Evolutionary conservation across 495 filamentous ascomycete species (phyloP).

Genomic region (Cercophora scortea): DNA sequence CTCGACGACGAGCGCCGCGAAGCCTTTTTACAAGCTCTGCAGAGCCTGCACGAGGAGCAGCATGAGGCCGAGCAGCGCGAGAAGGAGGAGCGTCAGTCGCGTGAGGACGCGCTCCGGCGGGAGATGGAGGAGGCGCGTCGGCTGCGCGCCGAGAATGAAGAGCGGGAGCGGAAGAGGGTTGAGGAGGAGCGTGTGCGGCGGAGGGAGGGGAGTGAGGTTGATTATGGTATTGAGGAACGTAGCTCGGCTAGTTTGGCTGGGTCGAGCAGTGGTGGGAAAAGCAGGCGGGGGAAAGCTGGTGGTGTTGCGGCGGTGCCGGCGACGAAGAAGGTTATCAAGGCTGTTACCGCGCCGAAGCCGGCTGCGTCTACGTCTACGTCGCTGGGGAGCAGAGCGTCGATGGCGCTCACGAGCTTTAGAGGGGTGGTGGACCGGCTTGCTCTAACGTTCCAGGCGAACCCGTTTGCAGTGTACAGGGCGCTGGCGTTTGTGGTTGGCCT

Average conservation of each 20-base stretch:
- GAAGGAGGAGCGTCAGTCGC: constrained; percentile 55
- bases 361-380: constrained; percentile 22
- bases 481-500: constrained; percentile 79
- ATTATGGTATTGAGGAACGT: constrained; percentile 42
- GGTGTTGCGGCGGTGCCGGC: constrained; percentile 6
- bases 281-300: neutral
- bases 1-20: constrained; percentile 91
- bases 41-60: constrained; percentile 67
- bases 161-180: constrained; percentile 35
- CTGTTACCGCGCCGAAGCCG: constrained; percentile 6
- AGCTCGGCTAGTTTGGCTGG: constrained; percentile 30
- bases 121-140: constrained; percentile 53
- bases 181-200: constrained; percentile 37
- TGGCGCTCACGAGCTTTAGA: constrained; percentile 47
- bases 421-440: constrained; percentile 56
- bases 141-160: constrained; percentile 45
- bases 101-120: constrained; percentile 48
- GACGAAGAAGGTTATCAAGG: constrained; percentile 25
- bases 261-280: neutral
- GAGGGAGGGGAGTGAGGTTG: constrained; percentile 21
- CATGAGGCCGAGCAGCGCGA: constrained; percentile 53
- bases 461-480: constrained; percentile 63
- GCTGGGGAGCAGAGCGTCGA: constrained; percentile 40
- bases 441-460: constrained; percentile 58
- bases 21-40: constrained; percentile 65